Conservation (phyloP, 31 red algal species). For the Odonthalia washingtoniensis region DNA sequence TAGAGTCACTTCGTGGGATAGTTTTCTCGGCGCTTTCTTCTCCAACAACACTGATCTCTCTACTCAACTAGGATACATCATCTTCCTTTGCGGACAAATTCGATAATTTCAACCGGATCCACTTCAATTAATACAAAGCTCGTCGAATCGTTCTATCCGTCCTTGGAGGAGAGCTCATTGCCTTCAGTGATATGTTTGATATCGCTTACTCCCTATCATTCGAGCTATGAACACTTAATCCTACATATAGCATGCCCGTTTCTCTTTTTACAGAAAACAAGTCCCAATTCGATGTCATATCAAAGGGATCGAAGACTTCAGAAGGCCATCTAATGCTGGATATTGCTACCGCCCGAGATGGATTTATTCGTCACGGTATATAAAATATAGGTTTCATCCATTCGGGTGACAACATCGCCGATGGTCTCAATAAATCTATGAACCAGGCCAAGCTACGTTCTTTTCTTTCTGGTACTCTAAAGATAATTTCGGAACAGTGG, state of each 20-base stretch:
- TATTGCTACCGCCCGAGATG: constrained; percentile 34
- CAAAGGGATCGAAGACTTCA: constrained; percentile 30
- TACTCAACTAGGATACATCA: constrained; percentile 43
- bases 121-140: no score
- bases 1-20: constrained; percentile 23
- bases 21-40: constrained; percentile 47
- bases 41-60: constrained; percentile 38
- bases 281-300: constrained; percentile 41
- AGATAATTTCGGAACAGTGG: no score
- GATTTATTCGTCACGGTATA: constrained; percentile 25
- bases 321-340: constrained; percentile 35
- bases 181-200: no score
- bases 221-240: no score
- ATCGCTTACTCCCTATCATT: no score
- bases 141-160: no score
- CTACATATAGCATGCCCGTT: neutral
- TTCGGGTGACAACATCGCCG: constrained; percentile 36
- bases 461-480: no score
- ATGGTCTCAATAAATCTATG: constrained; percentile 36
- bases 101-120: no score
- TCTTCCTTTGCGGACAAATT: constrained; percentile 30
- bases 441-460: neutral
- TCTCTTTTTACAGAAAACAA: constrained; percentile 17
- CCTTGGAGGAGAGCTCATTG: no score
- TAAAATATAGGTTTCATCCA: constrained; percentile 42